These are phyloP conservation scores for Aspergillus leporis DNA, from an alignment of 495 filamentous ascomycete genomes.

Conservation along the genomic window DNA sequence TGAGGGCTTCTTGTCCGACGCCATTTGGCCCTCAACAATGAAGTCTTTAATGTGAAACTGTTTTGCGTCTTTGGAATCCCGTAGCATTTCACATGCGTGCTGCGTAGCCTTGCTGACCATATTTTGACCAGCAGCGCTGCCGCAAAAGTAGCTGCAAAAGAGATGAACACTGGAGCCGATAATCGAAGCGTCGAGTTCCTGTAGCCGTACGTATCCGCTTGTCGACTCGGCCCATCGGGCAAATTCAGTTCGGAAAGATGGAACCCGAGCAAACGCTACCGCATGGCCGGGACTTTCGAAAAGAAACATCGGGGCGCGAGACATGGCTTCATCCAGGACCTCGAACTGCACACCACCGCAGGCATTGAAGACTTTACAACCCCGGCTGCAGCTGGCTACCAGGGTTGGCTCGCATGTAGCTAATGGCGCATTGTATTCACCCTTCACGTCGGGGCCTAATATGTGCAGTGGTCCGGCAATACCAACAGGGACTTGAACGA, in stretches of 20 bases:
- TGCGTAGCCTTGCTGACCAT: slow-evolving; percentile 21
- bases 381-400: slow-evolving; percentile 20
- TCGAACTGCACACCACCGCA: slow-evolving; percentile 13
- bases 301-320: slow-evolving; percentile 13
- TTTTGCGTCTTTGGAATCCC: background rate
- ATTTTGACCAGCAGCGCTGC: slow-evolving; percentile 18
- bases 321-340: slow-evolving; percentile 13
- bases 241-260: background rate
- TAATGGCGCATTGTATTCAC: slow-evolving; percentile 14
- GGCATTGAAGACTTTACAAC: slow-evolving; percentile 12
- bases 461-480: slow-evolving; percentile 16
- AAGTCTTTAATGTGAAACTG: slow-evolving; percentile 7
- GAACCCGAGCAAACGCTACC: slow-evolving; percentile 7
- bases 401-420: slow-evolving; percentile 18
- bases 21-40: slow-evolving; percentile 12
- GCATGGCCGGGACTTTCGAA: slow-evolving; percentile 11
- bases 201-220: slow-evolving; percentile 12
- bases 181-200: slow-evolving; percentile 5
- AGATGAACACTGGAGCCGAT: slow-evolving; percentile 17
- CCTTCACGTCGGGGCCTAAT: background rate
- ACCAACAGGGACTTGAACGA: slow-evolving; percentile 15
- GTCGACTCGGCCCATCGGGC: slow-evolving; percentile 11
- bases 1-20: slow-evolving; percentile 16
- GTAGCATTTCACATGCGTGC: slow-evolving; percentile 12
- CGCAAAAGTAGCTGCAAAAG: slow-evolving; percentile 15